Conservation (phyloP, 306 rosid species). For the Gynostemma pentaphyllum region DNA sequence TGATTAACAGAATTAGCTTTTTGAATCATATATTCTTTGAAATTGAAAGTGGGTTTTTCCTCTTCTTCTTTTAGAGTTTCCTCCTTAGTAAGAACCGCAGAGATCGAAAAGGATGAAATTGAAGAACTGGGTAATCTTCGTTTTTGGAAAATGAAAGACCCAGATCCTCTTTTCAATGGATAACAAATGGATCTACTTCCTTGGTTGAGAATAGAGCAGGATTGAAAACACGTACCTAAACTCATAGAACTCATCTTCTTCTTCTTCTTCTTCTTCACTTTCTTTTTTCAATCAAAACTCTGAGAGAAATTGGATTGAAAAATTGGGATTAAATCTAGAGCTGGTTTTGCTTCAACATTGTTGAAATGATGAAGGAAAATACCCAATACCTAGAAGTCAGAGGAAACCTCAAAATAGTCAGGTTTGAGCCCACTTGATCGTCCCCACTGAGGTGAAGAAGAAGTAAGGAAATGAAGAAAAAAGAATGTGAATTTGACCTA, state of each 20-base stretch:
- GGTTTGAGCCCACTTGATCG: neutral
- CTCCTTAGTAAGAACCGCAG: constrained; percentile 25
- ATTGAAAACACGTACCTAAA: constrained; percentile 33
- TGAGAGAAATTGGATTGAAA: neutral
- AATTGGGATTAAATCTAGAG: neutral
- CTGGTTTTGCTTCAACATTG: neutral
- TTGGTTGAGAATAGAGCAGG: constrained; percentile 30
- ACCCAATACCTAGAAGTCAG: neutral
- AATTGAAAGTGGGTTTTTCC: constrained; percentile 25
- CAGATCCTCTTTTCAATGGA: constrained; percentile 13
- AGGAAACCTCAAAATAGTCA: too few relatives aligned
- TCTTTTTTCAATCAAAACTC: too few relatives aligned
- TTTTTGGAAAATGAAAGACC: constrained; percentile 8
- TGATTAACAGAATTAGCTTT: constrained; percentile 38
- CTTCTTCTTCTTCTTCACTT: too few relatives aligned
- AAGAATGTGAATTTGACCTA: neutral
- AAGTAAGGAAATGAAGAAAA: neutral
- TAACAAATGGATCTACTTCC: constrained; percentile 1
- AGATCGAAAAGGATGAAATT: constrained; percentile 12
- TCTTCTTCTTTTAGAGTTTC: constrained; percentile 11
- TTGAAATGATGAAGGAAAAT: neutral
- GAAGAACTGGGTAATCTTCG: constrained; percentile 1
- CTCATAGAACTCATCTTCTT: constrained; percentile 31
- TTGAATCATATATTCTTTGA: constrained; percentile 39
- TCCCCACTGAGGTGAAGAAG: neutral